A percentile compares a stretch with the other conserved stretches of the same genome.
phyloP scores from a whole-genome alignment of 306 rosid genomes.

The Cicer bijugum region DNA sequence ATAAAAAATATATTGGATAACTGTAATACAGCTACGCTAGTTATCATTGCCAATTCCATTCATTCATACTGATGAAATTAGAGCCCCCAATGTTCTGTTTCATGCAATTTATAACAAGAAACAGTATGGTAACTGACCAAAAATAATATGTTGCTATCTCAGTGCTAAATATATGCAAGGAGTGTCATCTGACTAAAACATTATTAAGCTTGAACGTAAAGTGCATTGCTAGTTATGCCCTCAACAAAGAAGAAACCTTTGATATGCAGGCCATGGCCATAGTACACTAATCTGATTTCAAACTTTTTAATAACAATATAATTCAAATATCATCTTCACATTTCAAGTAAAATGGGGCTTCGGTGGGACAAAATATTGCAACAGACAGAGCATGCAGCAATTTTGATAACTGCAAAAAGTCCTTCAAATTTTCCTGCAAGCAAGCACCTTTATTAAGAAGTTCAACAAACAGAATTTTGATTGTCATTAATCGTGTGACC shows the following conservation, averaged over 20 bases:
- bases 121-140: not conserved
- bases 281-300: not conserved
- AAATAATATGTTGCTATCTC: not conserved
- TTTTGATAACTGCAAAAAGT: slow-evolving; percentile 17
- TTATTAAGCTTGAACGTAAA: not conserved
- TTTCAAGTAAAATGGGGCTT: not conserved
- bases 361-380: not conserved
- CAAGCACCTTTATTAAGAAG: slow-evolving; percentile 47
- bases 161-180: not conserved
- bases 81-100: not conserved
- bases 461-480: slow-evolving; percentile 49
- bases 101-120: not conserved
- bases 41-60: not conserved
- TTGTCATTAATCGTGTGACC: slow-evolving; percentile 45
- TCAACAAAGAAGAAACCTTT: slow-evolving; percentile 1
- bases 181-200: not conserved
- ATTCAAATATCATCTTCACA: not conserved
- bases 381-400: slow-evolving; percentile 7
- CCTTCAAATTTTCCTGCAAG: slow-evolving; percentile 44
- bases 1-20: not conserved
- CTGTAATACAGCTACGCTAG: not conserved
- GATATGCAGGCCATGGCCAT: not conserved
- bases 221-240: not conserved
- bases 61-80: not conserved
- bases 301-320: not conserved